Evolutionary conservation across 345 rosid genomes (phyloP), one percentile per base, ranked within the genome.

Genomic region (Psidium guajava): DNA sequence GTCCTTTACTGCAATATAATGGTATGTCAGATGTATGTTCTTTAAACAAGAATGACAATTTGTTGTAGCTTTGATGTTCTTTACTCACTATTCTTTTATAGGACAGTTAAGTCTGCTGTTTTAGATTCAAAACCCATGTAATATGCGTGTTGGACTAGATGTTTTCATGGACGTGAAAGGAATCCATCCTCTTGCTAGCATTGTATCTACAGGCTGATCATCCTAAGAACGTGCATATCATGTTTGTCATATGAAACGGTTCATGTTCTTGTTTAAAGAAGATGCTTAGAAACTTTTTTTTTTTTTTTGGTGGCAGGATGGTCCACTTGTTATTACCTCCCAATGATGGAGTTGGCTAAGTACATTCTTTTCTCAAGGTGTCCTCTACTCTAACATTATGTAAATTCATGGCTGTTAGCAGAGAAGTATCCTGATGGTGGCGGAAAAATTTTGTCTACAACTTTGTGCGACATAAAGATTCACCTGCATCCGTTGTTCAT

Each of bases 391-490:
- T 36, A 50, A 5, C 81, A 52, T 77, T 74, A 86, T 87, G 86
- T 81, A 88, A 83, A 89, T 90, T 86, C 90, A 83, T 89, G 86
- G 86, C 86, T 85, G 77, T 32, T 84, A 84, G 93, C 88, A 91
- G 94, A 92, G 91, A 89, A 86, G 58, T 84, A 84, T 88, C 84
- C 56, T 27, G 85, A 82, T 82, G 89, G 93, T 90, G 90, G 93
- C 91, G 16, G 86, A 81, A 89, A 87, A 86, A 82, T 85, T 83
- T 87, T 83, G 40, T 87, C 51, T 59, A 83, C 49, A 16, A 73
- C 15, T 47, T 54, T 56, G 73, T 85, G 80, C 11, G 25, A 69
- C 80, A 18, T 69, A 69, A 69, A 69, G 47, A 32, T 69, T 36
- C 80, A 69, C 25, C 47, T 36, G 80, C 14, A 22, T 8, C 20